Evolutionary conservation across 2,329 filamentous ascomycete genomes (phyloP), one percentile per base, ranked within the genome.

Genomic region (Aspergillus niger): DNA sequence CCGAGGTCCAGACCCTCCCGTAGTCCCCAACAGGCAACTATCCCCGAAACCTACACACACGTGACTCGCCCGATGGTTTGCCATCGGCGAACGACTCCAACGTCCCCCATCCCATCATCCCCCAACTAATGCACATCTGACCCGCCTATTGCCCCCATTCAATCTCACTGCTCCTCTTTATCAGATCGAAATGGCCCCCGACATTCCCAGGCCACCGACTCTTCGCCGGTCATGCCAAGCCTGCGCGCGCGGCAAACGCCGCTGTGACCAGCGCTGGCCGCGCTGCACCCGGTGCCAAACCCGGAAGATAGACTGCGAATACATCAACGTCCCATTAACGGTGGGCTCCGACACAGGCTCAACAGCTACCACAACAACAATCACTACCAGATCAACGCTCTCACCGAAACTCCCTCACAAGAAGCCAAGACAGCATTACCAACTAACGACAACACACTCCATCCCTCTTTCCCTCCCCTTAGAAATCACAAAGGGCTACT

Each of bases 141-240:
- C n/a, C 26, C 26, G 22, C 26, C 52, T 44, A 13, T 32, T 30
- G 1, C 20, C 24, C 20, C n/a, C n/a, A 1, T 11, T 11, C 28
- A 30, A 30, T 20, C 5, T 24, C 2, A n/a, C 8, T 20, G 20
- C n/a, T 30, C 24, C 3, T 15, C 26, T 11, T 26, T 20, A 5
- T 44, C 10, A 26, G 26, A 20, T 22, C 17, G 8, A 26, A 32
- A 62, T 62, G 60, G 38, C 24, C 7, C 5, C 44, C 5, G 32
- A 44, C n/a, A 44, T 24, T 15, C 22, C 38, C 17, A 56, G 39
- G 32, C 51, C 57, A 15, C 36, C 49, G 0, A 70, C 64, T n/a
- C 61, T 72, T 17, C 70, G 69, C 52, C 64, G 71, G 52, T 71
- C 69, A 36, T 73, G 71, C 48, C 65, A 69, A 62, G 63, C 67